These are phyloP conservation scores for Cryphonectria carpinicola DNA, from an alignment of 2,329 filamentous ascomycete genomes.

Conservation along the genomic window DNA sequence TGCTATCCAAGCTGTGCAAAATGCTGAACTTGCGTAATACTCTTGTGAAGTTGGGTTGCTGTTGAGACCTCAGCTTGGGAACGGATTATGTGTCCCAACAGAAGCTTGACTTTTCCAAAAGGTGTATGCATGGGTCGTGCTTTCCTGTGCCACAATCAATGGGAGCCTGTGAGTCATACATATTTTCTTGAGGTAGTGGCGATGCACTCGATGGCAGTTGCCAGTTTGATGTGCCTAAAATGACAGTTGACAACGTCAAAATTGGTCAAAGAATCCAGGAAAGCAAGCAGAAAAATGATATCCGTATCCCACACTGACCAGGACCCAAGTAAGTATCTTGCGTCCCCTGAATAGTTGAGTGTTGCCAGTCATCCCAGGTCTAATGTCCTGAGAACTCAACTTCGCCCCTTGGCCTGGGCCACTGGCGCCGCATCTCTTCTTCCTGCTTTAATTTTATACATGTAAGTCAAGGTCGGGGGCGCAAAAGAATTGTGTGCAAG, in stretches of 20 bases:
- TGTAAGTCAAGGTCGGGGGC: too few relatives aligned
- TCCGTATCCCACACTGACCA: neutral
- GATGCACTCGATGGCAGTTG: neutral
- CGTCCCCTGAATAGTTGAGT: neutral
- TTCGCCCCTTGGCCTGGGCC: neutral
- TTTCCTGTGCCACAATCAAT: neutral
- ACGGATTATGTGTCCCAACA: neutral
- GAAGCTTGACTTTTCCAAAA: neutral
- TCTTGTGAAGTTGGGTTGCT: neutral
- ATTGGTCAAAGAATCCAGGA: neutral
- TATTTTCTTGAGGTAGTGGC: neutral
- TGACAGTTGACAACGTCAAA: neutral
- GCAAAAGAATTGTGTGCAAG: neutral
- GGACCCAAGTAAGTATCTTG: neutral
- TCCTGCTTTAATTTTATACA: neutral
- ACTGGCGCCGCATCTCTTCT: neutral
- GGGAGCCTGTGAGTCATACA: neutral
- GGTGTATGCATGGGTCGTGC: neutral
- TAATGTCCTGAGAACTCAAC: neutral
- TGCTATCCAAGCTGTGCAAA: conserved; percentile 5
- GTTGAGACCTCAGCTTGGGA: too few relatives aligned
- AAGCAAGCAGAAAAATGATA: neutral
- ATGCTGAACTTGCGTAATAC: neutral
- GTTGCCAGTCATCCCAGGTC: neutral
- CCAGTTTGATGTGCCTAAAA: neutral